Conservation (phyloP, 306 rosid genomes). For the Albizia julibrissin region DNA sequence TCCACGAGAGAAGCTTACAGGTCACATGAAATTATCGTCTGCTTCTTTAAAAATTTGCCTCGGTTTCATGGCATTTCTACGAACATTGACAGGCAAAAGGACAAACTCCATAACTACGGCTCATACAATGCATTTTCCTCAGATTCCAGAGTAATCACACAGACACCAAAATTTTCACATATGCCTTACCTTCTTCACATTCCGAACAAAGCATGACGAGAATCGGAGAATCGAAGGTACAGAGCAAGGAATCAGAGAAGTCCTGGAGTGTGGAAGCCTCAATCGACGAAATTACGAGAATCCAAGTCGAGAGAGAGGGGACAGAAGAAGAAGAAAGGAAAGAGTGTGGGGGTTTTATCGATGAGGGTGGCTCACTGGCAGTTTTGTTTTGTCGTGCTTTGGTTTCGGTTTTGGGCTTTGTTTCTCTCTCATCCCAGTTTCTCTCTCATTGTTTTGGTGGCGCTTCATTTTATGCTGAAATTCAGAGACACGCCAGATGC, state of each 20-base stretch:
- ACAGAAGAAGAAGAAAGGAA: neutral
- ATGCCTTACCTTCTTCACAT: constrained; percentile 18
- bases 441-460: neutral
- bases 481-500: neutral
- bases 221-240: neutral
- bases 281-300: neutral
- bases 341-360: neutral
- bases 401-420: neutral
- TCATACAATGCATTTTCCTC: neutral
- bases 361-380: neutral
- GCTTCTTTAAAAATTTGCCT: neutral
- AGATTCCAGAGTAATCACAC: neutral
- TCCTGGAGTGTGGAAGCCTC: neutral
- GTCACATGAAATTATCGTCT: constrained; percentile 32
- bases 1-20: constrained; percentile 22
- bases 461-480: constrained; percentile 10
- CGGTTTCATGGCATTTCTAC: neutral
- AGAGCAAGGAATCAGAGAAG: neutral
- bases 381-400: neutral
- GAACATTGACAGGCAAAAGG: neutral
- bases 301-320: neutral
- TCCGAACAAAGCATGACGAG: neutral
- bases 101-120: neutral
- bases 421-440: neutral
- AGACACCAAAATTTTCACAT: neutral